phyloP scores from a whole-genome alignment of 441 rosid species.

The Flueggea neowawraea region DNA sequence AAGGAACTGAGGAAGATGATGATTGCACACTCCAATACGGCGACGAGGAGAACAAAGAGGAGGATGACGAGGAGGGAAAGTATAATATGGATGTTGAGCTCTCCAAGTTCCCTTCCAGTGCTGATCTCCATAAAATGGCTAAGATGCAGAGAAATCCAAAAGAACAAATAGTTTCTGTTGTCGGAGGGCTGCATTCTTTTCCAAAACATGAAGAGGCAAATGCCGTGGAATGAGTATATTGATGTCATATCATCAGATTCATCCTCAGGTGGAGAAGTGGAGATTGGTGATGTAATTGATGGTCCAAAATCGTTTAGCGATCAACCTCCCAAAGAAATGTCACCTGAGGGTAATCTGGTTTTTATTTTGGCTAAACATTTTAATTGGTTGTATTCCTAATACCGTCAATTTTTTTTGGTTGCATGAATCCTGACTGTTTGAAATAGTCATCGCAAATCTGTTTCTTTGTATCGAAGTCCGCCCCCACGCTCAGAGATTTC shows the following conservation, averaged over 20 bases:
- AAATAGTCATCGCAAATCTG: no score
- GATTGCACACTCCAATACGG: no score
- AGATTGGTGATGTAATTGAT: conserved; percentile 22
- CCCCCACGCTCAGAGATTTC: no score
- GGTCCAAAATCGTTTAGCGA: conserved; percentile 12
- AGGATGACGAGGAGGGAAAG: conserved; percentile 84
- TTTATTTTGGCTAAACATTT: conserved; percentile 1
- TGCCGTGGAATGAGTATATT: conserved; percentile 47
- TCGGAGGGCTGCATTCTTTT: not conserved
- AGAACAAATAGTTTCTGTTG: no score
- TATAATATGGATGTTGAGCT: conserved; percentile 87
- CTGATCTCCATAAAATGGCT: conserved; percentile 78
- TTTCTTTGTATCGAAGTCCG: no score
- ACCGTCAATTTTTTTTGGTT: no score
- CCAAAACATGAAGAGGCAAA: conserved; percentile 36
- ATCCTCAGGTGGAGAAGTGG: conserved; percentile 33
- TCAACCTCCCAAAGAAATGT: conserved; percentile 23
- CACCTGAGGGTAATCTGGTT: conserved; percentile 38
- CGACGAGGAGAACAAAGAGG: conserved; percentile 48
- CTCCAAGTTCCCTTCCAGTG: conserved; percentile 58
- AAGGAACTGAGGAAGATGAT: no score
- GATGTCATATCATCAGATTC: conserved; percentile 55
- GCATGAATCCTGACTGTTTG: no score
- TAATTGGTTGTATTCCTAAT: not conserved
- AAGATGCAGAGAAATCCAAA: conserved; percentile 98